Evolutionary conservation across 305 asterid species (phyloP).

Genomic region (Fraxinus baroniana): DNA sequence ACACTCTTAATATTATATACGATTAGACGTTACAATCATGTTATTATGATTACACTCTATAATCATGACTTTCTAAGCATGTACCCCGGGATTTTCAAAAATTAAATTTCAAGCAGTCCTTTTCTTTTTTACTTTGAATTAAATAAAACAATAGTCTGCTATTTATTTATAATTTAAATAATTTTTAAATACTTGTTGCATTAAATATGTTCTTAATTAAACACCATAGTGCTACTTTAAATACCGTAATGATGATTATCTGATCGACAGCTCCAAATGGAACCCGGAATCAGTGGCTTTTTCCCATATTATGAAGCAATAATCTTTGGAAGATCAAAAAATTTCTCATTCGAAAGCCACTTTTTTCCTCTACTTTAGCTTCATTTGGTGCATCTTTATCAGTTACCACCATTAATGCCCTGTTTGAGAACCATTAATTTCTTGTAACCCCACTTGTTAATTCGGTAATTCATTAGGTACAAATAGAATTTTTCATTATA

Average conservation of each 20-base stretch:
- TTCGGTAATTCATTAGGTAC: too few relatives aligned
- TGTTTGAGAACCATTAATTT: too few relatives aligned
- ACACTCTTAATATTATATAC: too few relatives aligned
- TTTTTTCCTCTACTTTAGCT: conserved; percentile 18
- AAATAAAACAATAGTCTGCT: not conserved
- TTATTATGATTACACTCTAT: not conserved
- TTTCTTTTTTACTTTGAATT: not conserved
- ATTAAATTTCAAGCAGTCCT: not conserved
- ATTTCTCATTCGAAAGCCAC: conserved; percentile 23
- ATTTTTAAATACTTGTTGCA: too few relatives aligned
- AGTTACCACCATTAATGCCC: not conserved
- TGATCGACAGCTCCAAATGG: conserved; percentile 28
- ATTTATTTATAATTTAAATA: too few relatives aligned
- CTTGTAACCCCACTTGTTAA: too few relatives aligned
- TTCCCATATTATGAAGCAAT: conserved; percentile 35
- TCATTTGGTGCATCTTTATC: conserved; percentile 4
- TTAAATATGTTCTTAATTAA: not conserved
- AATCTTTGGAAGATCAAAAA: conserved; percentile 15
- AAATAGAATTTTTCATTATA: too few relatives aligned
- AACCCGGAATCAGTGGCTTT: conserved; percentile 55
- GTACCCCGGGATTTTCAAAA: not conserved
- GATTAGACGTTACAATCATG: not conserved
- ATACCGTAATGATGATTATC: conserved; percentile 26
- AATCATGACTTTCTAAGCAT: not conserved
- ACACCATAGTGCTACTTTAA: not conserved